A percentile compares a stretch with the other conserved stretches of the same genome.
Evolutionary conservation across 23 red algal species (phyloP).

Genomic region (Gracilaria domingensis): DNA sequence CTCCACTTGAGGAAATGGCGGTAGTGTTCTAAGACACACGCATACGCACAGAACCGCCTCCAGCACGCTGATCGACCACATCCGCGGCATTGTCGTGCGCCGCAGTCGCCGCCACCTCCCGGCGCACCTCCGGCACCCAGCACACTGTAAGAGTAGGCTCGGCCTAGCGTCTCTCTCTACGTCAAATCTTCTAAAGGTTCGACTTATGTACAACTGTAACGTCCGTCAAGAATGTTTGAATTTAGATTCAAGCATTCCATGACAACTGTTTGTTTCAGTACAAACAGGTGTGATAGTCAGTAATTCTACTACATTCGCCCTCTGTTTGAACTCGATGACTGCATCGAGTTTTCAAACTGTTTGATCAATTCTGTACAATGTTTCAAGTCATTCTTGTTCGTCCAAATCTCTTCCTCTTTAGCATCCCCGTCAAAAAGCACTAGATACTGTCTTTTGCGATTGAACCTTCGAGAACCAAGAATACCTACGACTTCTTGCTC

Average conservation of each 20-base stretch:
- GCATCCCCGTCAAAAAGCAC: slow-evolving; percentile 43
- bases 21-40: too few species aligned
- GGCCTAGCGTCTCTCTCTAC: background rate
- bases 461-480: background rate
- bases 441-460: slow-evolving; percentile 34
- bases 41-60: slow-evolving; percentile 48
- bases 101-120: background rate
- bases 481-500: slow-evolving; percentile 53
- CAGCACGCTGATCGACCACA: slow-evolving; percentile 39
- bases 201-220: background rate
- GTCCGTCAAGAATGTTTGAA: background rate
- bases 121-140: slow-evolving; percentile 63
- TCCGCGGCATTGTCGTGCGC: background rate
- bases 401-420: slow-evolving; percentile 19
- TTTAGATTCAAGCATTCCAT: background rate
- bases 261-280: background rate
- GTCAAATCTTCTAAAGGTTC: background rate
- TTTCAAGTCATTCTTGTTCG: background rate
- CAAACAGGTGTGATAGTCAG: background rate
- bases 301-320: slow-evolving; percentile 11
- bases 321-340: slow-evolving; percentile 2
- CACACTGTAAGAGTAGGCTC: too few species aligned
- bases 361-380: slow-evolving; percentile 19
- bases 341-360: slow-evolving; percentile 20
- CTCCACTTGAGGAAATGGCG: too few species aligned